Conservation (phyloP, 352 stramenopile species). For the Globisporangium paroecandrum region DNA sequence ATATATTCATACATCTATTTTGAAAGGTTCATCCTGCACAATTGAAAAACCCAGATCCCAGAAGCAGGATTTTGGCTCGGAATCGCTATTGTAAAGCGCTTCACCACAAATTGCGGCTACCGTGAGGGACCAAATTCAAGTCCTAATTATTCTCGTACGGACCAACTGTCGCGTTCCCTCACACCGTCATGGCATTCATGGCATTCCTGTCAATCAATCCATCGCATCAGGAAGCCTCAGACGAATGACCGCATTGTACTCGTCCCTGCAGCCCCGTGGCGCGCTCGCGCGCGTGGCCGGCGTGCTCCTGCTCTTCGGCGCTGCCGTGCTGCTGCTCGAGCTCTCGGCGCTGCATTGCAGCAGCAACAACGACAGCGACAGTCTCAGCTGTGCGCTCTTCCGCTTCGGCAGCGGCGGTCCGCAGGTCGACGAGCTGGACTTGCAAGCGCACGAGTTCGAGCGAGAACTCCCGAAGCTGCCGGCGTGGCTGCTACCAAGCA, state of each 20-base stretch:
- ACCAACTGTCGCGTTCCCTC: too few species aligned
- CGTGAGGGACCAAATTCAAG: too few species aligned
- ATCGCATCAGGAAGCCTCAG: too few species aligned
- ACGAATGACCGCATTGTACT: neutral
- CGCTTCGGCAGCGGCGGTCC: neutral
- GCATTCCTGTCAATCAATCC: too few species aligned
- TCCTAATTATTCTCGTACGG: too few species aligned
- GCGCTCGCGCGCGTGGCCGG: neutral
- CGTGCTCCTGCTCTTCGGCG: slow-evolving; percentile 6
- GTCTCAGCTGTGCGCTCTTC: neutral
- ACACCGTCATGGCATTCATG: too few species aligned
- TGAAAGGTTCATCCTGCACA: too few species aligned
- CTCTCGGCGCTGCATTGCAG: slow-evolving; percentile 2
- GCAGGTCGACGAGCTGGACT: slow-evolving; percentile 1
- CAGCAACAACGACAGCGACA: neutral
- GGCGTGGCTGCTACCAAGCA: neutral
- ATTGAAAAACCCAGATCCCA: too few species aligned
- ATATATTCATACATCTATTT: too few species aligned
- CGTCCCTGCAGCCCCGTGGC: neutral
- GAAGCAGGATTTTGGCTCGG: too few species aligned
- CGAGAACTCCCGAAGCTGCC: neutral
- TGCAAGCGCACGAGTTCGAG: neutral
- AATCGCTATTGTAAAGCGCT: too few species aligned
- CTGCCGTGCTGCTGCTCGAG: slow-evolving; percentile 8
- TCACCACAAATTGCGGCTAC: too few species aligned